phyloP scores from a whole-genome alignment of 257 asterid genomes.

The Fraxinus anomala region DNA sequence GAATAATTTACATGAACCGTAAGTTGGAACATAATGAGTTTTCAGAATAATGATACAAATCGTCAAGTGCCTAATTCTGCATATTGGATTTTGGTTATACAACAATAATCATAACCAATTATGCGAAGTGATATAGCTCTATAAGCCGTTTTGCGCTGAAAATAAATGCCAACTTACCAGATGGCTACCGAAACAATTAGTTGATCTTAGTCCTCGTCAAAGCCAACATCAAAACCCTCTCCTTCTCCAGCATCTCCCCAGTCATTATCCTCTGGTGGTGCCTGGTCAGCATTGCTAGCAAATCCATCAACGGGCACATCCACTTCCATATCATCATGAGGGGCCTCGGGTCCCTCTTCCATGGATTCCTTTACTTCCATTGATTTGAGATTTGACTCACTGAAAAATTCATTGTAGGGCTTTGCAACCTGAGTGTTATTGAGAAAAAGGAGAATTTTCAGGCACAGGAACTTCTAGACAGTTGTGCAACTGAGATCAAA shows the following conservation, averaged over 20 bases:
- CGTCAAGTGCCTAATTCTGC: neutral
- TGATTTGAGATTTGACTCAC: conserved; percentile 47
- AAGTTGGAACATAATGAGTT: neutral
- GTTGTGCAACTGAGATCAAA: neutral
- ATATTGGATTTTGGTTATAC: neutral
- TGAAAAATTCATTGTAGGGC: conserved; percentile 72
- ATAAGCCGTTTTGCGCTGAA: neutral
- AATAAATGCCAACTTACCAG: neutral
- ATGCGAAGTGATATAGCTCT: neutral
- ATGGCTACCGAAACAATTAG: neutral
- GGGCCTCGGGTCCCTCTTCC: conserved; percentile 29
- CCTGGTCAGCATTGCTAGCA: conserved; percentile 36
- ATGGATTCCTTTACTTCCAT: conserved; percentile 40
- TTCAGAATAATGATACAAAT: neutral
- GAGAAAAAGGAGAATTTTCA: neutral
- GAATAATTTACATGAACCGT: neutral
- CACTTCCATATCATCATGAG: conserved; percentile 44
- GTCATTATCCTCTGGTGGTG: conserved; percentile 44
- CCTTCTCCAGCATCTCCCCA: conserved; percentile 61
- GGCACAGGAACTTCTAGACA: neutral
- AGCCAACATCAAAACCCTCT: conserved; percentile 49
- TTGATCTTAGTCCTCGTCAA: conserved; percentile 51
- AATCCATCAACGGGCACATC: conserved; percentile 28
- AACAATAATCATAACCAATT: neutral
- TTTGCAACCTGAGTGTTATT: conserved; percentile 63